Conservation (phyloP, 2,329 filamentous ascomycete species). For the Alternaria ethzedia region DNA sequence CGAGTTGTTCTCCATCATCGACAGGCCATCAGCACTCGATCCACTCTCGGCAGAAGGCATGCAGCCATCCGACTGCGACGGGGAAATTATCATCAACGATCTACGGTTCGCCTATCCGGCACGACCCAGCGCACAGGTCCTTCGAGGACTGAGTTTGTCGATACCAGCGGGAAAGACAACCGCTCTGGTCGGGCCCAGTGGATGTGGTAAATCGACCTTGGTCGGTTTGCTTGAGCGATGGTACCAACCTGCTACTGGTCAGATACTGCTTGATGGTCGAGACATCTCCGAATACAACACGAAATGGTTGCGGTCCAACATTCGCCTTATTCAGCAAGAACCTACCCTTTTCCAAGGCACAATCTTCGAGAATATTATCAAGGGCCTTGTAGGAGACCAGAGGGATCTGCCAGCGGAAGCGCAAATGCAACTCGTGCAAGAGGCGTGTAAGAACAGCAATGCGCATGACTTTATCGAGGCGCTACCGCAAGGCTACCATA, state of each 20-base stretch:
- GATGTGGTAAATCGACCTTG: conserved; percentile 91
- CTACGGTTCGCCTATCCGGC: conserved; percentile 94
- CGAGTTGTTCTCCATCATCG: conserved; percentile 20
- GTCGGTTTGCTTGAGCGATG: conserved; percentile 91
- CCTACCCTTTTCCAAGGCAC: conserved; percentile 54
- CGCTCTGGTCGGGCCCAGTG: conserved; percentile 68
- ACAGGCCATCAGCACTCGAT: conserved; percentile 12
- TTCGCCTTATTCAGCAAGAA: conserved; percentile 67
- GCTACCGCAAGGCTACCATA: background rate
- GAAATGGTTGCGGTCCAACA: conserved; percentile 64
- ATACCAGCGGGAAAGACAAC: conserved; percentile 61
- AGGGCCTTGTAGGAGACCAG: conserved; percentile 47
- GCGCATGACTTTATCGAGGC: background rate
- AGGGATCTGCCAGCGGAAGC: background rate
- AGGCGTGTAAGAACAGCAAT: background rate
- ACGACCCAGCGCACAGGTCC: conserved; percentile 78
- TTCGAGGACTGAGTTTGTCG: conserved; percentile 58
- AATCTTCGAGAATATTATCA: conserved; percentile 55
- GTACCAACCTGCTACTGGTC: conserved; percentile 79
- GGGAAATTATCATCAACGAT: conserved; percentile 72
- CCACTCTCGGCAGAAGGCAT: conserved; percentile 15
- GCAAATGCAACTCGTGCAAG: background rate
- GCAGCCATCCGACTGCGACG: conserved; percentile 2
- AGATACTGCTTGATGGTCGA: conserved; percentile 69
- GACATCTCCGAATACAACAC: conserved; percentile 59